These are phyloP conservation scores for Phytophthora palmivora DNA, from an alignment of 352 stramenopile genomes.

Conservation along the genomic window DNA sequence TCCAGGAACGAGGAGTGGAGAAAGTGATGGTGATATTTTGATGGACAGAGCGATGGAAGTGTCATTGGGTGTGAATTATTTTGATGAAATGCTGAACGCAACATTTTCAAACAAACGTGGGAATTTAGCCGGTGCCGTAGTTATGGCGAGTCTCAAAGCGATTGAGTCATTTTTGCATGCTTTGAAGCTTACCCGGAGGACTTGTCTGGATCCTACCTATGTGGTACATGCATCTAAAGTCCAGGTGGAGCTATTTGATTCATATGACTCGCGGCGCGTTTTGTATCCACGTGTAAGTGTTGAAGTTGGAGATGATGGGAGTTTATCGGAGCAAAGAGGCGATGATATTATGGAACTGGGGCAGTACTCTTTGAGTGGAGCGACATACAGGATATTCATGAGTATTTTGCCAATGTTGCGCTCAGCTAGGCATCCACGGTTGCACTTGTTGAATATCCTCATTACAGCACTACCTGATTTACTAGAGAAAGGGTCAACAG, in stretches of 20 bases:
- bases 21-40: neutral
- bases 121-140: slow-evolving; percentile 52
- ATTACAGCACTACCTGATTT: slow-evolving; percentile 42
- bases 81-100: slow-evolving; percentile 55
- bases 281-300: slow-evolving; percentile 44
- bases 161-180: slow-evolving; percentile 68
- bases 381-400: slow-evolving; percentile 49
- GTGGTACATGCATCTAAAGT: slow-evolving; percentile 41
- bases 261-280: slow-evolving; percentile 37
- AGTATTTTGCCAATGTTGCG: slow-evolving; percentile 60
- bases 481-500: slow-evolving; percentile 27
- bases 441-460: slow-evolving; percentile 72
- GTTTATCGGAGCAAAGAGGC: neutral
- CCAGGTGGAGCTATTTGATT: slow-evolving; percentile 30
- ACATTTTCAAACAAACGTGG: slow-evolving; percentile 62
- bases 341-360: slow-evolving; percentile 6
- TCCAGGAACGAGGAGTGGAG: neutral
- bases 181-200: slow-evolving; percentile 35
- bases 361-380: slow-evolving; percentile 52
- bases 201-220: slow-evolving; percentile 56
- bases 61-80: slow-evolving; percentile 74
- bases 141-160: slow-evolving; percentile 66
- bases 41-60: slow-evolving; percentile 40
- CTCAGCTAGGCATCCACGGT: slow-evolving; percentile 48
- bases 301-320: slow-evolving; percentile 10